phyloP scores from a whole-genome alignment of 73 alveolate species.

The Effrenium voratum region DNA sequence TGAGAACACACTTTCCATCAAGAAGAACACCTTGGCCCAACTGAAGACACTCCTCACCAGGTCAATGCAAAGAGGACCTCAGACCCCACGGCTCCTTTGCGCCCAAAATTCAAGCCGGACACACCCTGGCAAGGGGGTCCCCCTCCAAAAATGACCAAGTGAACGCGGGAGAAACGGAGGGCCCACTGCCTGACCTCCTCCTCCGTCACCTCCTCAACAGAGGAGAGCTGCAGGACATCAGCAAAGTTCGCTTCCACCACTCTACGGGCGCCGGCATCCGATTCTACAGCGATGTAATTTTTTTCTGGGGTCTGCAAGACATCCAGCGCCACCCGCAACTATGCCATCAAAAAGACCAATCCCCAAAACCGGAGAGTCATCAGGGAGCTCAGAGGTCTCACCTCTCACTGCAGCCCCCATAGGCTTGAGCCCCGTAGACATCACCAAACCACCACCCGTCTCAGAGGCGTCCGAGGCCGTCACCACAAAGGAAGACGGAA shows the following conservation, averaged over 20 bases:
- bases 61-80: background rate
- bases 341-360: conserved; percentile 20
- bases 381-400: background rate
- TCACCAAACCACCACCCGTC: background rate
- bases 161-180: background rate
- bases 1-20: background rate
- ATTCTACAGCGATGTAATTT: background rate
- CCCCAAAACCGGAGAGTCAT: background rate
- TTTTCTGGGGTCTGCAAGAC: background rate
- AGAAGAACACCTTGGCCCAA: background rate
- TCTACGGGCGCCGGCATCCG: background rate
- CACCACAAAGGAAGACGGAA: background rate
- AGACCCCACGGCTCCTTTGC: background rate
- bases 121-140: conserved; percentile 48
- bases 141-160: background rate
- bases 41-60: background rate
- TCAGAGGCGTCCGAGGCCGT: conserved; percentile 27
- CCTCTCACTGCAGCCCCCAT: background rate
- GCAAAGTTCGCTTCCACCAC: background rate
- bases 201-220: too few relatives aligned
- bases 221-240: too few relatives aligned
- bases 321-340: background rate
- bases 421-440: background rate
- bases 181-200: background rate
- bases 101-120: background rate